Percentiles rank a stretch among this genome's conserved stretches.
These are phyloP conservation scores for Cladosporium sp. DNA, from an alignment of 2,329 filamentous ascomycete species.

Conservation along the genomic window DNA sequence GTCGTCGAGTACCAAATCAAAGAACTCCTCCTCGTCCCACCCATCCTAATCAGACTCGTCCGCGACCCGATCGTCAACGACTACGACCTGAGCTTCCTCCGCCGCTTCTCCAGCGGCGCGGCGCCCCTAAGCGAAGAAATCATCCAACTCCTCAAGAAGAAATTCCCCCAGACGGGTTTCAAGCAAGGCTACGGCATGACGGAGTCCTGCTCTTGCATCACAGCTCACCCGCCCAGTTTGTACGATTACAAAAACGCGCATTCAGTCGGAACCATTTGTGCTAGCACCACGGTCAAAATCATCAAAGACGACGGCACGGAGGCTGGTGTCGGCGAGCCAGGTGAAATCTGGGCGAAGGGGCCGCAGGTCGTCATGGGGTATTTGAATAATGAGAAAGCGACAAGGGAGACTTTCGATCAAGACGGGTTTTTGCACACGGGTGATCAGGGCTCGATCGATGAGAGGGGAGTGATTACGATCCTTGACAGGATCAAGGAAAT, in stretches of 20 bases:
- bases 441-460: conserved; percentile 50
- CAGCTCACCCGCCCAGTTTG: conserved; percentile 53
- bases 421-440: conserved; percentile 53
- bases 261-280: conserved; percentile 52
- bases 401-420: conserved; percentile 40
- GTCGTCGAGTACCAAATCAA: conserved; percentile 49
- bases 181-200: conserved; percentile 67
- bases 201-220: conserved; percentile 60
- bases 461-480: conserved; percentile 53
- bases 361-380: conserved; percentile 28
- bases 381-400: conserved; percentile 24
- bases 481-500: conserved; percentile 60
- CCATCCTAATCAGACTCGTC: conserved; percentile 57
- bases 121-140: conserved; percentile 56
- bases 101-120: conserved; percentile 56
- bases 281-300: conserved; percentile 57
- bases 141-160: conserved; percentile 49
- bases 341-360: conserved; percentile 34
- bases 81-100: conserved; percentile 54
- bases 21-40: conserved; percentile 56
- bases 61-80: conserved; percentile 50
- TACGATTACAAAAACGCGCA: conserved; percentile 56
- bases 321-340: conserved; percentile 47
- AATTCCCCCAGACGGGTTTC: conserved; percentile 57
- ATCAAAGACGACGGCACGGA: conserved; percentile 53